These are phyloP conservation scores for Solanum infundibuliforme DNA, from an alignment of 257 asterid species.

Conservation along the genomic window DNA sequence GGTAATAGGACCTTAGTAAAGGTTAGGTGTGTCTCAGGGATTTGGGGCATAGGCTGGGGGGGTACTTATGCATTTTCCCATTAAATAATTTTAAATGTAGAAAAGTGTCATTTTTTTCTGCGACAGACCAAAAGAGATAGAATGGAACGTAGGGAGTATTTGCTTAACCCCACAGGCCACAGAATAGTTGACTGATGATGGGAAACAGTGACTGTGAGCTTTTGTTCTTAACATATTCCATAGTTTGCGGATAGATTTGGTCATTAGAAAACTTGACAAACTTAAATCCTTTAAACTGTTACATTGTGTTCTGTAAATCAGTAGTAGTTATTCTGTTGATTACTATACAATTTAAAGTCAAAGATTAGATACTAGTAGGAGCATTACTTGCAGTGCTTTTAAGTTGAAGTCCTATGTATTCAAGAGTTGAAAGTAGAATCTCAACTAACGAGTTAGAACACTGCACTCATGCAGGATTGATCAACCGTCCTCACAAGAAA, in stretches of 20 bases:
- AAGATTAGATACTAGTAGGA: neutral
- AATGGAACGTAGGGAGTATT: neutral
- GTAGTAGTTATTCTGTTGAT: neutral
- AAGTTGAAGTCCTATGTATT: neutral
- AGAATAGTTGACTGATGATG: neutral
- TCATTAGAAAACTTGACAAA: neutral
- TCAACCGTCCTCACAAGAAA: neutral
- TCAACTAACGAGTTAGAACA: neutral
- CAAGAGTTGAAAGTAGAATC: neutral
- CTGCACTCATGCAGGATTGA: neutral
- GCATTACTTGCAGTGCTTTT: neutral
- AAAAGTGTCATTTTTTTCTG: neutral
- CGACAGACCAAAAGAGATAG: neutral
- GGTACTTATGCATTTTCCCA: neutral
- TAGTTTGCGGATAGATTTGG: neutral
- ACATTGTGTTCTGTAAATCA: neutral
- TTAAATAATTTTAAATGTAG: neutral
- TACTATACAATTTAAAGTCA: neutral
- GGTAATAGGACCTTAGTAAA: no score
- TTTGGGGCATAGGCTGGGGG: no score
- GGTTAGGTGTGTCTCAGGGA: no score
- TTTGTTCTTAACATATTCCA: neutral
- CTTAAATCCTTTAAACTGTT: neutral
- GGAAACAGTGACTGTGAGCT: neutral
- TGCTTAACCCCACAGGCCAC: neutral